phyloP scores from a whole-genome alignment of 306 rosid species.

The Cucumis hystrix region DNA sequence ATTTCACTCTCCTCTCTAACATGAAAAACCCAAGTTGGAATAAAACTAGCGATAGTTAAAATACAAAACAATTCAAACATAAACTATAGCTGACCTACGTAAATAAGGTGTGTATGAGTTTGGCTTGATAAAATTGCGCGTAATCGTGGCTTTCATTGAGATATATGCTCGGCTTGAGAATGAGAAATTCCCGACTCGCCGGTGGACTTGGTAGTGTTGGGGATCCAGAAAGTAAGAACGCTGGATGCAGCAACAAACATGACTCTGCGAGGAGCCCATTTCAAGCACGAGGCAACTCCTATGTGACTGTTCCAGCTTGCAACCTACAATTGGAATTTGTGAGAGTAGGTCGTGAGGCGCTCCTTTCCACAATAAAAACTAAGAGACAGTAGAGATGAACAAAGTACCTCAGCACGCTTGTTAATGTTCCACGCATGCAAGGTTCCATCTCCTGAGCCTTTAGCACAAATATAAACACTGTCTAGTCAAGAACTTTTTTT shows the following conservation, averaged over 20 bases:
- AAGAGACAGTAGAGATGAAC: not conserved
- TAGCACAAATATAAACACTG: not conserved
- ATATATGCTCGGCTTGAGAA: constrained; percentile 21
- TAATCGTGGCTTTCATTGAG: constrained; percentile 10
- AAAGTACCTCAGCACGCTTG: constrained; percentile 53
- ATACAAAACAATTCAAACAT: not conserved
- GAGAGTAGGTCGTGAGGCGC: not conserved
- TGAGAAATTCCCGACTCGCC: constrained; percentile 20
- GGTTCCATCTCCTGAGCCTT: constrained; percentile 85
- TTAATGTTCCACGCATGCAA: constrained; percentile 89
- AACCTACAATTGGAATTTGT: constrained; percentile 30
- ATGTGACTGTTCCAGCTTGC: constrained; percentile 76
- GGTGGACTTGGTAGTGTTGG: constrained; percentile 30
- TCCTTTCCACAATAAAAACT: not conserved
- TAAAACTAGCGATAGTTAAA: not conserved
- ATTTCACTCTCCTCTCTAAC: not conserved
- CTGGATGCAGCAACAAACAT: constrained; percentile 89
- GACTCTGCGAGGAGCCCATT: constrained; percentile 89
- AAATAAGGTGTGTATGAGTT: not conserved
- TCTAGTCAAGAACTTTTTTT: not conserved
- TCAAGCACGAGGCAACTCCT: constrained; percentile 81
- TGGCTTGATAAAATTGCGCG: not conserved
- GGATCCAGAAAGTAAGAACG: constrained; percentile 91
- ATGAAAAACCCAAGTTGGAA: not conserved
- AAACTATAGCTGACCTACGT: not conserved